Base-by-base conservation (phyloP, 768 basidiomycete species). In the Cantharellus anzutake region DNA sequence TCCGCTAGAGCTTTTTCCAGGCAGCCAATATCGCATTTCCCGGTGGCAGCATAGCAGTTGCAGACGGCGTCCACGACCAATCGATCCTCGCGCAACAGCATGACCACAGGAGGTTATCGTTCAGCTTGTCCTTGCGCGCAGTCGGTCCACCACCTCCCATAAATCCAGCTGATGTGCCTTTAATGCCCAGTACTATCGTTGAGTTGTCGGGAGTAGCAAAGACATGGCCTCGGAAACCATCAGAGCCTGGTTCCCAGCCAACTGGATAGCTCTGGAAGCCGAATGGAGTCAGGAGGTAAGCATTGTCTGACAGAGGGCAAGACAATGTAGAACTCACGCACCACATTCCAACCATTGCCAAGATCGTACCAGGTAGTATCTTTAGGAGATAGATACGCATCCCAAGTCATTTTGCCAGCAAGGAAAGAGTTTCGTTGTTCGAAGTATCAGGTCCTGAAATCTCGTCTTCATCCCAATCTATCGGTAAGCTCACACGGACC, bases 21-120 rank as follows among this genome's bases (percentile, higher is more conserved):
- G 69, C 94, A 98, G 2, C 76, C 75, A 64, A 83, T 79, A 62
- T 85, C 81, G 68, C 94, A 98, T 62, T 79, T 82, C 69, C 81
- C 79, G 11, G 77, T 72, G 2, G 87, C 80, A 4, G 80, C 73
- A 67, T 83, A 84, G 70, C 94, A 98, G 56, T 79, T 83, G 68
- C 94, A 98, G 0, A 96, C 94, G 0, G 77, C 29, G 79, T 80
- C 94, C 94, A 98, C 0, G 88, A 87, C 58, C 90, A 87, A 41
- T 86, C 89, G 20, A 97, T 87, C 4, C 86, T 78, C 2, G 91
- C 93, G 66, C 94, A 98, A 70, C 94, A 98, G 71, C 94, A 98
- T 3, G 89, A 74, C 73, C 94, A 94, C 40, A 98, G 72, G n/a
- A 93, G 73, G 67, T 94, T 98, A 66, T 97, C 93, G 71, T 98